Percentiles rank a stretch among this genome's conserved stretches.
Evolutionary conservation across 352 stramenopile genomes (phyloP).

Genomic region (Blastocystis sp.): DNA sequence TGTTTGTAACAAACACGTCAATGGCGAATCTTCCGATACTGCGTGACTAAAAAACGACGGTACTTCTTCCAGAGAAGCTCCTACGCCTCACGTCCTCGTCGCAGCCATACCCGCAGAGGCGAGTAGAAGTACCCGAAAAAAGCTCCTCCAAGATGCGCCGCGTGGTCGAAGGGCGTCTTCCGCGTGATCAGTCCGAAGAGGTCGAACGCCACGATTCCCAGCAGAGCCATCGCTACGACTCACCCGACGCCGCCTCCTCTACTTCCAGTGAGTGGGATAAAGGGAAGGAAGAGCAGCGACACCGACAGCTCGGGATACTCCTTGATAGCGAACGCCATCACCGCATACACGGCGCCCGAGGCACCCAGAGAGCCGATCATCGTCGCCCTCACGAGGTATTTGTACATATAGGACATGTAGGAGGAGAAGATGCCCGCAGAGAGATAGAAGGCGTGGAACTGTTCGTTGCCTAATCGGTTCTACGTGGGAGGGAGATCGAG

Average conservation of each 20-base stretch:
- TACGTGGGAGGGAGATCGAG: background rate
- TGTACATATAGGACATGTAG: conserved; percentile 14
- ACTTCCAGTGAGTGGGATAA: conserved; percentile 9
- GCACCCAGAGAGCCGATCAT: conserved; percentile 39
- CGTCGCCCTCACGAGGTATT: background rate
- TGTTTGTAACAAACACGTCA: conserved; percentile 6
- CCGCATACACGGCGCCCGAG: conserved; percentile 47
- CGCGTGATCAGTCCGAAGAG: background rate
- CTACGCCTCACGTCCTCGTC: background rate
- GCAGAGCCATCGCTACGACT: background rate
- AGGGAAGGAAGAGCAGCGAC: conserved; percentile 41
- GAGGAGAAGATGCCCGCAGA: conserved; percentile 40
- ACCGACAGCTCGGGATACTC: background rate
- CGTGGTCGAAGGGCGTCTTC: conserved; percentile 15
- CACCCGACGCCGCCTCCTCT: background rate
- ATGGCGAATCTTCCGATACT: conserved; percentile 15
- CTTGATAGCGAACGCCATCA: conserved; percentile 1
- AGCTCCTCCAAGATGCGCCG: background rate
- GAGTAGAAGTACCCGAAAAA: background rate
- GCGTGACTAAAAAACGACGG: background rate
- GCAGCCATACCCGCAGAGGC: background rate
- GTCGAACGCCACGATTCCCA: background rate
- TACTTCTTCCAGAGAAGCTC: conserved; percentile 1
- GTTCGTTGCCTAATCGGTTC: conserved; percentile 20
- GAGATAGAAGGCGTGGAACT: conserved; percentile 49